Base-by-base conservation (phyloP, 1,284 basidiomycete genomes). In the Dichomitus squalens region DNA sequence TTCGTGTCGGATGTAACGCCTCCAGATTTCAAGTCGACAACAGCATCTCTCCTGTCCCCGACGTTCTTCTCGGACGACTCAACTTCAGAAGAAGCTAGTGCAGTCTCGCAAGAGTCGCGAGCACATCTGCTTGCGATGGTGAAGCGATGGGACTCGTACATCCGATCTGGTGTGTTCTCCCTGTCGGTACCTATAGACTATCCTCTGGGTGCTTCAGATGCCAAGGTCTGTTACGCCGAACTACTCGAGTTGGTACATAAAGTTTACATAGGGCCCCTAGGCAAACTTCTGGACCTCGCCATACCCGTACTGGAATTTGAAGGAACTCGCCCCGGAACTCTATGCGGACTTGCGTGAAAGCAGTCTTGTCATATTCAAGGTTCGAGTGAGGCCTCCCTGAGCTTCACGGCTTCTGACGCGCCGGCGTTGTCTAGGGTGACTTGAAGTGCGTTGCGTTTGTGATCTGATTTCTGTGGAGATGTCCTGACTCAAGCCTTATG, bases 1-100 rank as follows among this genome's bases (percentile, higher is more conserved):
- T 98, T 96, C 69, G 95, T 96, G 49, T 94, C 90, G 12, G 93
- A 95, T 70, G 93, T 95, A 20, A 88, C 90, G 1, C 93, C 93
- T 1, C 75, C 78, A 23, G 93, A 95, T 72, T 95, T 93, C 70
- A 70, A 72, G 60, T 78, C 75, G 38, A 79, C 82, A 1, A 78
- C 88, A 44, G 58, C 67, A 0, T 76, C 75, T 3, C 75, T 90
- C 1, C 74, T 82, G 59, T 88, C 92, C 63, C 80, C 88, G 49
- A 68, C 82, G 0, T 84, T 85, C 70, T 88, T 86, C 71, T 72
- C 75, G 18, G 68, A 76, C 29, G 50, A 59, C 20, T 16, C 39
- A 21, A 54, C 48, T 8, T 20, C 58, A 14, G 58, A 52, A 12
- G 53, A 51, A 9, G 61, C 50, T 0, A 41, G 36, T 2, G 27